Evolutionary conservation across 139 green algal genomes (phyloP).

Genomic region (Chlorella sp.): DNA sequence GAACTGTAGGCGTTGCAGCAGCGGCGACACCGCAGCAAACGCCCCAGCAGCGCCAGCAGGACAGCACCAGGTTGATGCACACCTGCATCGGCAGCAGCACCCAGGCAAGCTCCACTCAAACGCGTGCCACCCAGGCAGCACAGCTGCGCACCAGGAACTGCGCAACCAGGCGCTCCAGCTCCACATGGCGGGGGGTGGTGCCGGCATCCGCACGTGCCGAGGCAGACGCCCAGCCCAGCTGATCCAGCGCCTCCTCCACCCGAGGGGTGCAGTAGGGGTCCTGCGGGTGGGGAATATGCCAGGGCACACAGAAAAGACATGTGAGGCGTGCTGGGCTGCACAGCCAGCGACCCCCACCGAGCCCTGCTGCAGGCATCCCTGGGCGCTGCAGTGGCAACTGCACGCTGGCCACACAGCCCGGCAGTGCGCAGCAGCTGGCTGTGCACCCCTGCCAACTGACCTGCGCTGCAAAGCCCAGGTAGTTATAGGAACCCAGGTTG

Average conservation of each 20-base stretch:
- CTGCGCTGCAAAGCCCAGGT: constrained; percentile 94
- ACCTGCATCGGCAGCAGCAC: too few relatives aligned
- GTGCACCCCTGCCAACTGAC: neutral
- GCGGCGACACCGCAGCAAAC: too few relatives aligned
- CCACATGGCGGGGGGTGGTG: constrained; percentile 75
- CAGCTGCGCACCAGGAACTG: constrained; percentile 70
- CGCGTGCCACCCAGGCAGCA: too few relatives aligned
- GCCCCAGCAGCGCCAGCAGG: too few relatives aligned
- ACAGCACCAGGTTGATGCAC: too few relatives aligned
- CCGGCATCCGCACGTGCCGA: constrained; percentile 69
- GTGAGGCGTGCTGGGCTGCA: too few relatives aligned
- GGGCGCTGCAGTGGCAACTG: too few relatives aligned
- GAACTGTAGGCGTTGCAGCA: too few relatives aligned
- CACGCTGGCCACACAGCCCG: neutral
- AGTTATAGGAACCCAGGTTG: constrained; percentile 99
- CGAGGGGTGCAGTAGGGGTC: constrained; percentile 96
- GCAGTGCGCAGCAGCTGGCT: neutral
- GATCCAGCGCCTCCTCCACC: constrained; percentile 74
- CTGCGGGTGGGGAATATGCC: neutral
- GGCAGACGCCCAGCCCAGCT: constrained; percentile 74
- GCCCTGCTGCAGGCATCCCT: too few relatives aligned
- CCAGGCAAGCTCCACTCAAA: too few relatives aligned
- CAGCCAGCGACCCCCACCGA: too few relatives aligned
- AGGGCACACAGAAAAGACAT: neutral
- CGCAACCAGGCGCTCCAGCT: constrained; percentile 90